Conservation (phyloP, 23 red algal genomes). For the Gracilaria domingensis region DNA sequence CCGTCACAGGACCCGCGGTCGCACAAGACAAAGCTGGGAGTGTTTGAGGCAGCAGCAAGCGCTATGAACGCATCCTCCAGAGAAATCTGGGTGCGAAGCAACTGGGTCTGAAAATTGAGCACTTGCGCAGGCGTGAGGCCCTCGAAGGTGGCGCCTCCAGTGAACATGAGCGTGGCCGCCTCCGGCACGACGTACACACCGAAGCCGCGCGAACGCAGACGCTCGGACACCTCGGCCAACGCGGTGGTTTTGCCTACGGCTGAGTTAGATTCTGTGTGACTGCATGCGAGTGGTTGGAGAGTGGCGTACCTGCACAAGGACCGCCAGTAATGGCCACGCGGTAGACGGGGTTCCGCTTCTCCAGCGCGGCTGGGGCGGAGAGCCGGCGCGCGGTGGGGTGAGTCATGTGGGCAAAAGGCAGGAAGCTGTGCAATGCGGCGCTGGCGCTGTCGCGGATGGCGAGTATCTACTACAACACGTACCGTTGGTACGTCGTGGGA, state of each 20-base stretch:
- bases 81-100: constrained; percentile 81
- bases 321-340: constrained; percentile 65
- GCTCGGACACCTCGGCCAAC: constrained; percentile 74
- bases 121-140: constrained; percentile 38
- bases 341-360: constrained; percentile 8
- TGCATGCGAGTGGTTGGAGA: neutral
- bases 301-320: constrained; percentile 52
- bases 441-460: too few species aligned
- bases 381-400: neutral
- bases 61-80: constrained; percentile 76
- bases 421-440: too few species aligned
- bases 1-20: constrained; percentile 87
- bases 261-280: constrained; percentile 10
- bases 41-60: constrained; percentile 49
- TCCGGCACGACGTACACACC: constrained; percentile 83
- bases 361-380: neutral
- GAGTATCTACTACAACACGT: too few species aligned
- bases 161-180: constrained; percentile 85
- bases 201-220: constrained; percentile 82
- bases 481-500: too few species aligned
- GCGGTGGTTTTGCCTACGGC: constrained; percentile 82
- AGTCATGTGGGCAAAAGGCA: neutral
- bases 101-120: constrained; percentile 83
- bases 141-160: constrained; percentile 74
- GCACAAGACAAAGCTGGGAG: constrained; percentile 68